These are phyloP conservation scores for Colletotrichum destructivum DNA, from an alignment of 2,329 filamentous ascomycete genomes.

Conservation along the genomic window DNA sequence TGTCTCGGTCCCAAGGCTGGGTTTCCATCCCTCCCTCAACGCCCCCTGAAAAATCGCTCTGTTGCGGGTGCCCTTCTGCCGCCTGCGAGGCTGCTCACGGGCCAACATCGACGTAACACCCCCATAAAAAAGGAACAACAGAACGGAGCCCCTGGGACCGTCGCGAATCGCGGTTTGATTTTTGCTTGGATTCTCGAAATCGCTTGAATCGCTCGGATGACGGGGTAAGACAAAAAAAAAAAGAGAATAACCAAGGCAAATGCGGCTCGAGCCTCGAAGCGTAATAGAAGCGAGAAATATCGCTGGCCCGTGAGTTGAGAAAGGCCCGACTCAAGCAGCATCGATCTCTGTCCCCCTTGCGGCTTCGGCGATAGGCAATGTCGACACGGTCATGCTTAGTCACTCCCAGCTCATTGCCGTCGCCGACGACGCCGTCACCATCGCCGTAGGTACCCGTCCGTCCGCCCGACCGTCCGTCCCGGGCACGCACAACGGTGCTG, in stretches of 20 bases:
- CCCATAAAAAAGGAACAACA: constrained; percentile 11
- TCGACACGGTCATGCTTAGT: not conserved
- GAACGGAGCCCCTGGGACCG: constrained; percentile 1
- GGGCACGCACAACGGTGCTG: not conserved
- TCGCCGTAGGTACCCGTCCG: constrained; percentile 1
- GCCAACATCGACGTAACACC: constrained; percentile 13
- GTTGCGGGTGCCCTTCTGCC: not conserved
- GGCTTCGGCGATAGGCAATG: constrained; percentile 13
- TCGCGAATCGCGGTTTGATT: constrained; percentile 10
- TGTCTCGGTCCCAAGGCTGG: constrained; percentile 14
- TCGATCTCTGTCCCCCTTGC: not conserved
- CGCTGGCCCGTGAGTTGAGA: not conserved
- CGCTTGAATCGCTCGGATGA: constrained; percentile 9
- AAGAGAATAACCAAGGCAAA: constrained; percentile 2
- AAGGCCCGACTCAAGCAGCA: constrained; percentile 11
- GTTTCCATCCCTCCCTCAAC: not conserved
- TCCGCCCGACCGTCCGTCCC: constrained; percentile 1
- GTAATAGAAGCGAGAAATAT: not conserved
- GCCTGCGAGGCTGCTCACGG: constrained; percentile 5
- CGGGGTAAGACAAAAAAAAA: not conserved
- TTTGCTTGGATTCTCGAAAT: not conserved
- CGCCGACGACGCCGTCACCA: not conserved
- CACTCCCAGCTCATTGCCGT: not conserved
- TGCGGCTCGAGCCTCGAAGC: not conserved
- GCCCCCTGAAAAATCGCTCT: constrained; percentile 10